phyloP scores from a whole-genome alignment of 2,329 filamentous ascomycete species.

The Botrytis sinoallii region DNA sequence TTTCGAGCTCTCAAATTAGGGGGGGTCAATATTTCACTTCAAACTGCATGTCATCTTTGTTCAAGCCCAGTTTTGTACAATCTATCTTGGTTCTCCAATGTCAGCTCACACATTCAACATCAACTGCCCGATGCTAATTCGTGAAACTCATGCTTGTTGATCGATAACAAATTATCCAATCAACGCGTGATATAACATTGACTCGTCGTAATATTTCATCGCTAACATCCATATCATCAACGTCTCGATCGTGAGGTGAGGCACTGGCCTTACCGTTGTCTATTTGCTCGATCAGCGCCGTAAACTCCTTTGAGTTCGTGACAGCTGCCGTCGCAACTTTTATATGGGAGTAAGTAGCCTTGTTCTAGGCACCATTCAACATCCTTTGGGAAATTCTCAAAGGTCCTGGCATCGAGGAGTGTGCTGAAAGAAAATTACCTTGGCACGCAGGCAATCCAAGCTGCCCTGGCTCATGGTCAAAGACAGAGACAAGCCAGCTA shows the following conservation, averaged over 20 bases:
- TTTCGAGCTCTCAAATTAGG: not conserved
- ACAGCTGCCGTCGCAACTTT: not conserved
- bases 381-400: conserved; percentile 5
- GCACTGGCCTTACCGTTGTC: not conserved
- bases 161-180: not conserved
- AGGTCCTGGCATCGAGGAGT: not conserved
- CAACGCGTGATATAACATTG: not conserved
- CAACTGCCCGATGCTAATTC: not conserved
- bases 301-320: not conserved
- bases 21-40: not conserved
- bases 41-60: not conserved
- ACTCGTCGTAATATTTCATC: not conserved
- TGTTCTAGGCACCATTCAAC: not conserved
- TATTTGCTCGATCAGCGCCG: not conserved
- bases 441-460: not conserved
- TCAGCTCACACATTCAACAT: not conserved
- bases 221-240: not conserved
- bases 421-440: not conserved
- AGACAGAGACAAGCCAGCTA: no score
- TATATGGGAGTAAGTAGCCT: not conserved
- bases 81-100: not conserved
- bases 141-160: no score
- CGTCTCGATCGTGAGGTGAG: not conserved
- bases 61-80: not conserved
- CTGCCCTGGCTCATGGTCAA: no score